Evolutionary conservation across 108 stramenopile species (phyloP).

Genomic region (Cyclotella atomus): DNA sequence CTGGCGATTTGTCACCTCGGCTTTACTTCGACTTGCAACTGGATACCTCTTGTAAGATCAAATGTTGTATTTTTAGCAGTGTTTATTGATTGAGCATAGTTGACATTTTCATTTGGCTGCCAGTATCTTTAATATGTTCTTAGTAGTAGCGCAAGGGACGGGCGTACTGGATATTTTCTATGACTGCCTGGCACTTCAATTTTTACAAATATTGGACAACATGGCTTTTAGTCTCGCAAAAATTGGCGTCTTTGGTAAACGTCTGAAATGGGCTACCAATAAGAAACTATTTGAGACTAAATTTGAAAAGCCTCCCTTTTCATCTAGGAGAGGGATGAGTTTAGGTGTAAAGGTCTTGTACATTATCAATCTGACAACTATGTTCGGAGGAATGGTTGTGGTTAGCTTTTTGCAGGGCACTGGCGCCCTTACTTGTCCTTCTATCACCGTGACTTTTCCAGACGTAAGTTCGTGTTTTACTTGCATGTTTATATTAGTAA

Average conservation of each 20-base stretch:
- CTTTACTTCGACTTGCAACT: constrained; percentile 8
- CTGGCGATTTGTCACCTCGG: constrained; percentile 7
- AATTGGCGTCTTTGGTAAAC: constrained; percentile 8
- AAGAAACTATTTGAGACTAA: constrained; percentile 21
- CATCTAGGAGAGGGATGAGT: constrained; percentile 21
- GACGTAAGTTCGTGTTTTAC: not conserved
- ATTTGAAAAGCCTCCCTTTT: constrained; percentile 26
- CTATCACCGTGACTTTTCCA: constrained; percentile 14
- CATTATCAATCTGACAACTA: constrained; percentile 18
- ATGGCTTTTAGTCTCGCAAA: constrained; percentile 24
- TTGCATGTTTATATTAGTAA: not conserved
- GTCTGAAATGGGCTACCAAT: constrained; percentile 6
- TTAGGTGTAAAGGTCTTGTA: constrained; percentile 27
- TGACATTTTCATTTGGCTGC: no score
- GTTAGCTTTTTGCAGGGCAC: constrained; percentile 13
- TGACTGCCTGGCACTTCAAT: constrained; percentile 25
- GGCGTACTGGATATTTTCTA: constrained; percentile 28
- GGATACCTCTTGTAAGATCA: constrained; percentile 17
- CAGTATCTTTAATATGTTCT: constrained; percentile 22
- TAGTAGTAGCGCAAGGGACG: constrained; percentile 7
- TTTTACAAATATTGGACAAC: constrained; percentile 25
- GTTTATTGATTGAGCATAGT: not conserved
- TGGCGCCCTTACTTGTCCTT: constrained; percentile 13
- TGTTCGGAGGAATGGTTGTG: constrained; percentile 24
- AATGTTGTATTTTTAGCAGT: not conserved